Base-by-base conservation (phyloP, 164 flowering plant species). In the Vitis rupestris region DNA sequence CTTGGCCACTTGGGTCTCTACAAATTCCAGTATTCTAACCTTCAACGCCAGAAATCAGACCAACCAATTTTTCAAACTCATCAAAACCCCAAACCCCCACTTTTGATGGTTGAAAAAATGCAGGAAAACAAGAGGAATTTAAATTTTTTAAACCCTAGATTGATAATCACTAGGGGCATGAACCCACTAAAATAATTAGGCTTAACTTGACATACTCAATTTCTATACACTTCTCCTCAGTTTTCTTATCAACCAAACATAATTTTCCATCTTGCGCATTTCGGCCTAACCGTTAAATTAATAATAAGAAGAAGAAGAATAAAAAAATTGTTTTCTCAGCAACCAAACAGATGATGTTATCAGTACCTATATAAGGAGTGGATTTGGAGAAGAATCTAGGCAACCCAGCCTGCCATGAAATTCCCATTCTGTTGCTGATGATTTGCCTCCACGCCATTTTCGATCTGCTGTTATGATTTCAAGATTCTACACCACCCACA, bases 361-460 rank as follows among this genome's bases (percentile, higher is more conserved):
- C 44, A 37, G 44, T 63, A 75, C 79, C 74, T 52, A 52, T 29
- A 17, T 75, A 75, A n/a, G 71, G 72, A 23, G 66, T 13, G 19
- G 78, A 63, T 63, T 71, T 74, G 59, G 82, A 72, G 72, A 69
- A 79, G 72, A 69, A 79, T 75, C 82, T 79, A 13, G 72, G 58
- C 13, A 70, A 67, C 2, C 17, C 54, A 63, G 68, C 44, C 0
- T 37, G 44, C 44, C 44, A 37, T 37, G 44, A 37, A 37, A 37
- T 0, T 37, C 44, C 44, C 44, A 37, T 37, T 37, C 44, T 37
- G 44, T 6, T 37, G 44, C 44, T 37, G 44, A 37, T 37, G 4
- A 37, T 37, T 37, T 37, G 44, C 44, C 44, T 37, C 44, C 44
- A 37, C 8, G 44, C 44, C 44, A 37, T 37, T 37, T 37, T 37